These are phyloP conservation scores for Eucalyptus erythrocorys DNA, from an alignment of 345 rosid species.

Conservation along the genomic window DNA sequence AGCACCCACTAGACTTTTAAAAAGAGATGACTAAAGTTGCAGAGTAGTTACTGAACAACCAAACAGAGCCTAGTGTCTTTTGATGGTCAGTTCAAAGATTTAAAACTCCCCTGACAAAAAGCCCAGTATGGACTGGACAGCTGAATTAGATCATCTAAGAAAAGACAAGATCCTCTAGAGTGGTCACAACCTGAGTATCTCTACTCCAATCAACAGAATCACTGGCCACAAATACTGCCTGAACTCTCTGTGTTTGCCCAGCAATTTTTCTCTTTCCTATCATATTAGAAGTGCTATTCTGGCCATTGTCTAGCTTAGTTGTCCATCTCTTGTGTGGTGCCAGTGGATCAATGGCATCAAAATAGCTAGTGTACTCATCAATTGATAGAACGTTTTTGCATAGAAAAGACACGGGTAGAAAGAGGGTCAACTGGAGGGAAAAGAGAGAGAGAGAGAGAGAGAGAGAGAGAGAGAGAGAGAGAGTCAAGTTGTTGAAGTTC, in stretches of 20 bases:
- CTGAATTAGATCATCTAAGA: neutral
- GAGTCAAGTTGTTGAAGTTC: neutral
- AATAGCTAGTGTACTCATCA: constrained; percentile 65
- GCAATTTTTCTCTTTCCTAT: neutral
- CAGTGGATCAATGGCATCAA: constrained; percentile 75
- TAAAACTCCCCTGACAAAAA: neutral
- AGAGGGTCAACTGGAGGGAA: neutral
- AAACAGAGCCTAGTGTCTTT: neutral
- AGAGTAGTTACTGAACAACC: neutral
- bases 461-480: neutral
- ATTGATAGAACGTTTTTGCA: constrained; percentile 76
- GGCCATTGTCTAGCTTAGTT: constrained; percentile 3
- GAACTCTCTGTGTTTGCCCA: constrained; percentile 37
- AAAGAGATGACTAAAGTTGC: neutral
- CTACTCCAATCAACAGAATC: constrained; percentile 91
- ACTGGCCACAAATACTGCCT: constrained; percentile 75
- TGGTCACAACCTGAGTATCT: constrained; percentile 54
- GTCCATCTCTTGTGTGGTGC: constrained; percentile 57
- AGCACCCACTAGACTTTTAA: neutral
- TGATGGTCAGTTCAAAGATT: neutral
- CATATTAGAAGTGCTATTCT: neutral
- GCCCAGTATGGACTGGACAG: neutral
- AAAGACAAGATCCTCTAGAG: neutral
- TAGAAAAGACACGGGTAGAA: neutral
- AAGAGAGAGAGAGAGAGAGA: neutral